Conservation (phyloP, 176 grass and related monocot genomes). For the Juncus effusus region DNA sequence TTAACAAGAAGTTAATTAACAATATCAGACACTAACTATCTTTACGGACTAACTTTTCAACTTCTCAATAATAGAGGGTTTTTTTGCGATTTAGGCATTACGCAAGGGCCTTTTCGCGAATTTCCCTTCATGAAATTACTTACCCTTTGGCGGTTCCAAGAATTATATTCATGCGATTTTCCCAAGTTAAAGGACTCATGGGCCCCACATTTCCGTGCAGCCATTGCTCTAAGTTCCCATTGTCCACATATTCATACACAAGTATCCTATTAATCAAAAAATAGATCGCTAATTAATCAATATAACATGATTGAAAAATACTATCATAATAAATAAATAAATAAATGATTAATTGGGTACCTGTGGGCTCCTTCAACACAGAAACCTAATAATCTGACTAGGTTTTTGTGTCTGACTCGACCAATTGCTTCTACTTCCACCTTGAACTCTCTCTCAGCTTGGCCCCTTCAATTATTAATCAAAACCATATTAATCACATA, state of each 20-base stretch:
- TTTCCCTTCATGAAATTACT: neutral
- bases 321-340: neutral
- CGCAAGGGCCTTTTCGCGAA: too few relatives aligned
- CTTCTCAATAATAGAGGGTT: too few relatives aligned
- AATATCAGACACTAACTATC: too few relatives aligned
- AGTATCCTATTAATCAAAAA: slow-evolving; percentile 52
- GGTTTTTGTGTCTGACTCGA: slow-evolving; percentile 83
- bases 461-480: slow-evolving; percentile 38
- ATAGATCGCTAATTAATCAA: slow-evolving; percentile 4
- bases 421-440: slow-evolving; percentile 95
- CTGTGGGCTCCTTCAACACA: slow-evolving; percentile 80
- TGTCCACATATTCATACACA: slow-evolving; percentile 85
- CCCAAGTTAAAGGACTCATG: slow-evolving; percentile 66
- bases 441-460: slow-evolving; percentile 83
- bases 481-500: neutral
- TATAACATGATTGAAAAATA: neutral
- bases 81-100: too few relatives aligned
- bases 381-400: slow-evolving; percentile 69
- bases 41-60: too few relatives aligned
- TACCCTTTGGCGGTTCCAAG: slow-evolving; percentile 79
- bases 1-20: too few relatives aligned
- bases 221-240: slow-evolving; percentile 90
- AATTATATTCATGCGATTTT: slow-evolving; percentile 70
- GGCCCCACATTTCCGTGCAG: slow-evolving; percentile 63
- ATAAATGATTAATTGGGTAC: slow-evolving; percentile 13